Evolutionary conservation across 805 yeast species (phyloP), one percentile per base, ranked within the genome.

Genomic region (Candida ascalaphidarum): DNA sequence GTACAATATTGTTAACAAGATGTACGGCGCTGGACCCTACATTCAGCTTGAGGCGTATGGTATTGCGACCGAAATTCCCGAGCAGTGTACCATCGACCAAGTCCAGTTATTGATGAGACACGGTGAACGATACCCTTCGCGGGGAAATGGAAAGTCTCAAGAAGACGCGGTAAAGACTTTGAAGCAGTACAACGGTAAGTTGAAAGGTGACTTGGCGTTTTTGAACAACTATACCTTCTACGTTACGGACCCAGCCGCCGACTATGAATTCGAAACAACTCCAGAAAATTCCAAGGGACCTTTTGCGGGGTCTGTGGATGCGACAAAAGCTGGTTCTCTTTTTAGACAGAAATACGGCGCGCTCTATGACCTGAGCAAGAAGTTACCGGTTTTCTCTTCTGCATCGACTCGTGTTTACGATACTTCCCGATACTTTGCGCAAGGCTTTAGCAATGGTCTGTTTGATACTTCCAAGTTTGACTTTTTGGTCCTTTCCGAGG

Each of bases 1-100:
- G 30, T 62, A 56, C 46, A 74, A 68, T 32, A 42, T 72, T 11
- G 52, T 71, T 25, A 61, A 65, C 30, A 73, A 54, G 35, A 50
- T 73, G 26, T 78, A 71, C n/a, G 74, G 76, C 12, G 42, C 65
- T 13, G 80, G 71, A 1, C 82, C 83, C 5, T 75, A 69, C 39
- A 52, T 68, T 20, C 63, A 65, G 29, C 61, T 58, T 27, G 50
- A 55, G 3, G 80, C 80, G 1, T 69, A 50, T 40, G 81, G 81
- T 3, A 63, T 76, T 22, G 52, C 68, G 11, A 47, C 62, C 13
- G 70, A 56, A 7, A 38, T 59, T 2, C 78, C 81, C n/a, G 57
- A 50, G 7, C 58, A 58, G 25, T 22, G 24, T 11, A 14, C 16
- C n/a, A 8, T 22, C 6, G 24, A 22, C 15, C 24, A 22, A 15